Percentiles rank a stretch among this genome's conserved stretches.
Conservation (phyloP, 495 filamentous ascomycete species). For the Tuber melanosporum region DNA sequence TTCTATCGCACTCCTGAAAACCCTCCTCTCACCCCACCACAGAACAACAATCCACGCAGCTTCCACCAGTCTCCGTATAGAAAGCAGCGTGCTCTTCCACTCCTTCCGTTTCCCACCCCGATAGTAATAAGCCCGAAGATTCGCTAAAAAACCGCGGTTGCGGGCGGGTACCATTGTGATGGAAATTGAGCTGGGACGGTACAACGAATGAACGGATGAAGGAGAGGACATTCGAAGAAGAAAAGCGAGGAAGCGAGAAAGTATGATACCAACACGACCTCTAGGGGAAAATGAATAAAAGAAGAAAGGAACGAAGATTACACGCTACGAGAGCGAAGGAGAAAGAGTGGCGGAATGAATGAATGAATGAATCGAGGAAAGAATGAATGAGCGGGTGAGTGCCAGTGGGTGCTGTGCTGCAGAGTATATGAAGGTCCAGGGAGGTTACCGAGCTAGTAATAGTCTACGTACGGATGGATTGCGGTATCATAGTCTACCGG, state of each 20-base stretch:
- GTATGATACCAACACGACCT: background rate
- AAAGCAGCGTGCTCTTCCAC: constrained; percentile 10
- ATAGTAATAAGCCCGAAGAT: background rate
- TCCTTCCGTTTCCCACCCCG: background rate
- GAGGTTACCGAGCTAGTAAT: background rate
- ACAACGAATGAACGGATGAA: background rate
- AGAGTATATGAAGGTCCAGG: background rate
- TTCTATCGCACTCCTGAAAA: constrained; percentile 61
- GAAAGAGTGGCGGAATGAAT: background rate
- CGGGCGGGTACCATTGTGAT: background rate
- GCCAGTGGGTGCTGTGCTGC: background rate
- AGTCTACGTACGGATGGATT: background rate
- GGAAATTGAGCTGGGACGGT: background rate
- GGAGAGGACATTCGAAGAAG: background rate
- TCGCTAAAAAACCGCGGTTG: background rate
- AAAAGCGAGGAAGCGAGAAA: background rate
- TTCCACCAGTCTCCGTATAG: constrained; percentile 58
- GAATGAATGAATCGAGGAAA: background rate
- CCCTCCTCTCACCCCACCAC: constrained; percentile 80
- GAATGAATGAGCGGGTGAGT: background rate
- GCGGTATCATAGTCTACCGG: background rate
- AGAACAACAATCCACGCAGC: constrained; percentile 68
- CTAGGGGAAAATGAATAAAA: background rate
- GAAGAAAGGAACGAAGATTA: background rate
- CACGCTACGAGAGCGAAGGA: background rate